These are phyloP conservation scores for Diplodia mutila DNA, from an alignment of 2,329 filamentous ascomycete species.

Conservation along the genomic window DNA sequence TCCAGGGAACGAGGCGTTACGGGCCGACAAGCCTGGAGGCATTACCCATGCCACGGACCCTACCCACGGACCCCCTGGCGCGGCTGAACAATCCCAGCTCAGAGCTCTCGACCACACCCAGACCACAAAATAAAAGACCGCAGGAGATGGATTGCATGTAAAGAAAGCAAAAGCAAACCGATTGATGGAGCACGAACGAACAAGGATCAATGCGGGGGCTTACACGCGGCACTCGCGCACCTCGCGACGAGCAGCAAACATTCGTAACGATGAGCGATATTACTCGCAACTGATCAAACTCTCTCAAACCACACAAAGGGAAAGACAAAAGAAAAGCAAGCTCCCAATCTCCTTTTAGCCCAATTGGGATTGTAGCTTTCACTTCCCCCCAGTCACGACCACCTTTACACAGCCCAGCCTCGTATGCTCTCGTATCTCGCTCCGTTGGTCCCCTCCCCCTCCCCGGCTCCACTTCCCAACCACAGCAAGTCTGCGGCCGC, in stretches of 20 bases:
- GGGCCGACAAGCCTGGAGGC: slow-evolving; percentile 7
- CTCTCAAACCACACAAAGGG: no score
- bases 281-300: background rate
- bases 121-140: background rate
- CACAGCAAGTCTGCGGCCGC: background rate
- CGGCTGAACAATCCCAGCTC: background rate
- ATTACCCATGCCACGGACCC: background rate
- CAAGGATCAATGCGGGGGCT: background rate
- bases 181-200: background rate
- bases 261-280: background rate
- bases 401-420: background rate
- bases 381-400: background rate
- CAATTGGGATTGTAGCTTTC: background rate
- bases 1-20: background rate
- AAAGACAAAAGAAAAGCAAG: no score
- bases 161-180: background rate
- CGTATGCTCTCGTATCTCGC: background rate
- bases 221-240: background rate
- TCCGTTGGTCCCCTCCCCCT: background rate
- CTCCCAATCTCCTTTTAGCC: background rate
- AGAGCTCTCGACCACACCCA: background rate
- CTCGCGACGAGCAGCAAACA: background rate
- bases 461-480: background rate
- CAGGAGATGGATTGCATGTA: background rate
- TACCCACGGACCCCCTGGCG: background rate